Base-by-base conservation (phyloP, 2,329 filamentous ascomycete species). In the Penicillium sp. region DNA sequence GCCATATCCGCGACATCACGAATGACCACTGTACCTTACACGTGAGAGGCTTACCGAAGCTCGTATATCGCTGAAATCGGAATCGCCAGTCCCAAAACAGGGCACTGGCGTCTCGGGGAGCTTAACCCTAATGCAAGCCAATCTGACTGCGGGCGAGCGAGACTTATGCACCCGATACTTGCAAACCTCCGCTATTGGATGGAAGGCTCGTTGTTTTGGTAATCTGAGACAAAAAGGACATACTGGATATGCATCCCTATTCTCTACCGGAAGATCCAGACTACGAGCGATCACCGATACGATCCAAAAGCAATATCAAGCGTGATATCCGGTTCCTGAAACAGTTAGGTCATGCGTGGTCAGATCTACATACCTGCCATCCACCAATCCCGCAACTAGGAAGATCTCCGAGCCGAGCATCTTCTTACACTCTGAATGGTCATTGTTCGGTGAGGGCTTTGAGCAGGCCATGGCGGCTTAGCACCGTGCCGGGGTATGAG, bases 81-180 rank as follows among this genome's bases (percentile, higher is more conserved):
- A 24, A 32, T 22, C n/a, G 36, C 45, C 6, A 31, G 32, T 40
- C 36, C 27, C 9, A 38, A 41, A 48, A 11, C 31, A 2, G 32
- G 27, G 18, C 44, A 11, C 11, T 24, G 27, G 8, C 42, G 14
- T 16, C 18, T 48, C 50, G 50, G 50, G 50, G 45, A 49, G 40
- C 36, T 36, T 49, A 44, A 40, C 45, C 39, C 39, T 40, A 49
- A 44, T 44, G 14, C 22, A 44, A 32, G 45, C 45, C 50, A 44
- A 49, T 46, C 39, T 48, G n/a, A 36, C 42, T 13, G 16, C 34
- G 39, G 31, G 27, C 14, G 22, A 41, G 14, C 22, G 27, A 24
- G 24, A 18, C 24, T 16, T 16, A 45, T 7, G 13, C 42, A 14
- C 7, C 43, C 27, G 29, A 31, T 21, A 11, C 6, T 42, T 16